phyloP scores from a whole-genome alignment of 331 rosid genomes.

The Pyracantha coccinea region DNA sequence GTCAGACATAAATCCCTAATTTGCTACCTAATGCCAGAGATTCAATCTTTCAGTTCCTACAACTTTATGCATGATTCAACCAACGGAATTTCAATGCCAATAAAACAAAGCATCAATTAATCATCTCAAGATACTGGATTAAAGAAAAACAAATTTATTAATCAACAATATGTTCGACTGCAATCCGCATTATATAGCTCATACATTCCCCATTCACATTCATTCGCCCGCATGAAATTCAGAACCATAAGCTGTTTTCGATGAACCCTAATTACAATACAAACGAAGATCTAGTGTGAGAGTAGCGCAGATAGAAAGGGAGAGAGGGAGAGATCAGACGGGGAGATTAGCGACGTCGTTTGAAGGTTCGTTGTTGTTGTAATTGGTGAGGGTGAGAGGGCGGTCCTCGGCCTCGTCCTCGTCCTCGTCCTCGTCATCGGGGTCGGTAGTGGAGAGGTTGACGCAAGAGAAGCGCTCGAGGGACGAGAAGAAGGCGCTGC shows the following conservation, averaged over 20 bases:
- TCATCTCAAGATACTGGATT: too few relatives aligned
- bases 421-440: conserved; percentile 39
- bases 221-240: neutral
- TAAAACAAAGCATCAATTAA: neutral
- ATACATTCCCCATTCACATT: neutral
- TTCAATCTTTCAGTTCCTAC: neutral
- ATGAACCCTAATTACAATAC: neutral
- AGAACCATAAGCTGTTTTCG: neutral
- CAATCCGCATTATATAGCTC: neutral
- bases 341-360: conserved; percentile 38
- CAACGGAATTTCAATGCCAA: neutral
- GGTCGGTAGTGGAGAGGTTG: conserved; percentile 66
- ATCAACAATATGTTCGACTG: neutral
- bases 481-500: conserved; percentile 81
- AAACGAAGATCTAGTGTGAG: neutral
- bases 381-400: conserved; percentile 9
- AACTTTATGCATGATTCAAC: neutral
- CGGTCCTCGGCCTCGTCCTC: conserved; percentile 5
- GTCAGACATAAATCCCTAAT: neutral
- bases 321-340: conserved; percentile 14
- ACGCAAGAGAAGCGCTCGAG: conserved; percentile 87
- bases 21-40: neutral
- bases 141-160: neutral
- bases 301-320: neutral
- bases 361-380: neutral